These are phyloP conservation scores for Leptographium radiaticola DNA, from an alignment of 2,329 filamentous ascomycete genomes.

Conservation along the genomic window DNA sequence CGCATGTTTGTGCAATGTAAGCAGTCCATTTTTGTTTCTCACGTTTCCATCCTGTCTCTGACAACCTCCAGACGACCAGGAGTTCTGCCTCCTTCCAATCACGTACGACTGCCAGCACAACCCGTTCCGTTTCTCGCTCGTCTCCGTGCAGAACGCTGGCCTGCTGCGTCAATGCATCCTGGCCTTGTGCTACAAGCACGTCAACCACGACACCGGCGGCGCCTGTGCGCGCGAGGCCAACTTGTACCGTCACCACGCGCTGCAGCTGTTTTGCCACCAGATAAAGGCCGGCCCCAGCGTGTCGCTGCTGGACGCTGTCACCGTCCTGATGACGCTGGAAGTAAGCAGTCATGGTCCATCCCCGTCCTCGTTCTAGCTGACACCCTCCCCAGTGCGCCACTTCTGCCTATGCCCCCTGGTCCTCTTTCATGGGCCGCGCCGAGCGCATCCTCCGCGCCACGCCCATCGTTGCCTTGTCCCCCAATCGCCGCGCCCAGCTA, in stretches of 20 bases:
- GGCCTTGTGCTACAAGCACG: conserved; percentile 17
- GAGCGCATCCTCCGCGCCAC: conserved; percentile 2
- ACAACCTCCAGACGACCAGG: conserved; percentile 17
- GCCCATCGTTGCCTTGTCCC: background rate
- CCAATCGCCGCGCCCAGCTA: conserved; percentile 14
- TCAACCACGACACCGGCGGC: conserved; percentile 15
- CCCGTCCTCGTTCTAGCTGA: background rate
- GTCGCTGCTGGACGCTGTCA: conserved; percentile 15
- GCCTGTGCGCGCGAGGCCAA: conserved; percentile 12
- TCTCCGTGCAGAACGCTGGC: conserved; percentile 13
- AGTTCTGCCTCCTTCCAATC: conserved; percentile 21
- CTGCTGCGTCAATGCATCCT: conserved; percentile 20
- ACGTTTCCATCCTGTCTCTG: background rate
- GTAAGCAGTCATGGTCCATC: conserved; percentile 9
- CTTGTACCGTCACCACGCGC: conserved; percentile 13
- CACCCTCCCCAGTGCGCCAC: conserved; percentile 16
- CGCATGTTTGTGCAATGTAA: conserved; percentile 7
- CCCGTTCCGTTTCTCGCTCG: conserved; percentile 18
- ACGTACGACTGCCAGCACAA: conserved; percentile 19
- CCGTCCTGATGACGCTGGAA: conserved; percentile 21
- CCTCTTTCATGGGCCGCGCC: conserved; percentile 12
- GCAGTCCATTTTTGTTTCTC: no score
- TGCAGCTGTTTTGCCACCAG: conserved; percentile 14
- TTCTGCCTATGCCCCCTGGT: conserved; percentile 20
- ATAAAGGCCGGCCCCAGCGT: conserved; percentile 7